Evolutionary conservation across 1,139 yeast species (phyloP), one percentile per base, ranked within the genome.

Genomic region (Lodderomyces pseudojiufengensis): DNA sequence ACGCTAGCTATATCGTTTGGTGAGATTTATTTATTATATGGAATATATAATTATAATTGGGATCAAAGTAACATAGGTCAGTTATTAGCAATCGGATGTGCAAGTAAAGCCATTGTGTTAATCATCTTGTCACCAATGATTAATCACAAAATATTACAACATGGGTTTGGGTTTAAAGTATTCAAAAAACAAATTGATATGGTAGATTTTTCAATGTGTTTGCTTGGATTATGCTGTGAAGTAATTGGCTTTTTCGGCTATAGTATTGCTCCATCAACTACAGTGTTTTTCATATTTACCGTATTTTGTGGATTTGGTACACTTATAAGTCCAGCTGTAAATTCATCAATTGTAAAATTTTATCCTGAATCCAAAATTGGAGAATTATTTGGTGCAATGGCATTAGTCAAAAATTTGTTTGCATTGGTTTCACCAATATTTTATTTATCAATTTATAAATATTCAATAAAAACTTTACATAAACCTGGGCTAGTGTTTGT

Each of bases 41-140:
- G 82, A 0, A 75, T 82, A 22, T 78, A 69, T 50, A 54, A 51
- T 29, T 84, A 78, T 54, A 49, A 67, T 15, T 82, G 94, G 86
- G 60, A 62, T 2, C 70, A 85, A 14, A 70, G 63, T 3, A 73
- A 73, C 33, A 58, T 82, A 23, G 88, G 92, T 5, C 70, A 72
- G 41, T 69, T 76, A 40, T 56, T 85, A 40, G 76, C 90, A 0
- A 41, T 72, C 1, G 47, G 72, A 1, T 83, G 86, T 32, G 44
- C 75, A 1, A 55, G 75, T 6, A 52, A 61, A 36, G 72, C 70
- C 1, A 33, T 60, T 4, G 54, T 57, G 2, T 52, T 68, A 40
- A 56, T 65, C 12, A 41, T 64, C 2, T 27, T 67, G 9, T 54
- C 69, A 2, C 73, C 74, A 1, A 27, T 64, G 2, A 37, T 65